These are phyloP conservation scores for Talaromyces borbonicus DNA, from an alignment of 495 filamentous ascomycete genomes.

Conservation along the genomic window DNA sequence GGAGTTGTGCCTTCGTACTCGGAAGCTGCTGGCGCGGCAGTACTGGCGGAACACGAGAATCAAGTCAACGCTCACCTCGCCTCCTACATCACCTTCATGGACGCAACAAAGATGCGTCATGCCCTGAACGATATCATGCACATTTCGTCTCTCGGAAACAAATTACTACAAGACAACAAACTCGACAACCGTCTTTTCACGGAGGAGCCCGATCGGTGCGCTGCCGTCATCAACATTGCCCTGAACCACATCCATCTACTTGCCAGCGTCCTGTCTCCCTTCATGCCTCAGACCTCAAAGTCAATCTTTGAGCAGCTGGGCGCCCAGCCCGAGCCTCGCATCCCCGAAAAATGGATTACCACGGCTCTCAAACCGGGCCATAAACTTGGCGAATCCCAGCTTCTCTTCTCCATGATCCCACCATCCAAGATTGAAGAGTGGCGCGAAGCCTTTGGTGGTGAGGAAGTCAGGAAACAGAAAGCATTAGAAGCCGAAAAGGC, in stretches of 20 bases:
- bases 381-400: conserved; percentile 8
- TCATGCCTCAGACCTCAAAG: conserved; percentile 11
- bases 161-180: conserved; percentile 34
- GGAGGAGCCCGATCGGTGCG: conserved; percentile 28
- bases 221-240: conserved; percentile 32
- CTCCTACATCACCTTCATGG: conserved; percentile 22
- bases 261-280: conserved; percentile 9
- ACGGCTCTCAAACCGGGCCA: conserved; percentile 9
- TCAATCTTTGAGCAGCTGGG: conserved; percentile 12
- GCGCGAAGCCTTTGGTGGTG: conserved; percentile 12
- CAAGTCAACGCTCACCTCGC: conserved; percentile 25
- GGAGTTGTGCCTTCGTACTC: conserved; percentile 5
- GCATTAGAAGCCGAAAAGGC: conserved; percentile 8
- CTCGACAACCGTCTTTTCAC: conserved; percentile 32
- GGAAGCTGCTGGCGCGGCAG: background rate
- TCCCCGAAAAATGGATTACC: conserved; percentile 8
- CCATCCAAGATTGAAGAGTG: conserved; percentile 10
- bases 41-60: conserved; percentile 19
- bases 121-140: conserved; percentile 28
- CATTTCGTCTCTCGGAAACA: conserved; percentile 31
- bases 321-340: conserved; percentile 2
- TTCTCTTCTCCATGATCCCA: conserved; percentile 8
- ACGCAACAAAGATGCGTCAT: conserved; percentile 29
- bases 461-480: conserved; percentile 8
- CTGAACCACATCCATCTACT: conserved; percentile 12